Evolutionary conservation across 176 grass and related monocot genomes (phyloP).

Genomic region (Oryza australiensis): DNA sequence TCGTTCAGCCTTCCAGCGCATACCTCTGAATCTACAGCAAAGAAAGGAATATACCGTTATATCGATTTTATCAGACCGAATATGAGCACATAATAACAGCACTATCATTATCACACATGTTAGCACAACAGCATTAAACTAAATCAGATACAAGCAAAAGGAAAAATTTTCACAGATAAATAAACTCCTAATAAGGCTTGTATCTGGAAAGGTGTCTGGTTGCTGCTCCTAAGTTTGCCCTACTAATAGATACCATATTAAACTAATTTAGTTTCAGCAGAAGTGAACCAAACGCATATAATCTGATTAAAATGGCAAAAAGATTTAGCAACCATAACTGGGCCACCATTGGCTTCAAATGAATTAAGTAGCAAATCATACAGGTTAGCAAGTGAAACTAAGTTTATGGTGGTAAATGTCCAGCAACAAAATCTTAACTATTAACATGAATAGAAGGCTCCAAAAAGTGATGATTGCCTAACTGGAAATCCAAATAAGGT

Average conservation of each 20-base stretch:
- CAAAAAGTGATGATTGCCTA: neutral
- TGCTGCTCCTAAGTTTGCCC: neutral
- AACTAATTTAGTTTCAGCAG: neutral
- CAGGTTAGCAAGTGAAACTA: neutral
- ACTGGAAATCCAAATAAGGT: neutral
- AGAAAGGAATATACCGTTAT: conserved; percentile 14
- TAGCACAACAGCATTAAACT: neutral
- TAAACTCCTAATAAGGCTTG: neutral
- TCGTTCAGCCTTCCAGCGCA: conserved; percentile 55
- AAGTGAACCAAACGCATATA: neutral
- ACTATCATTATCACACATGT: neutral
- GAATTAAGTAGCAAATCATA: neutral
- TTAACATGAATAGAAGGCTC: neutral
- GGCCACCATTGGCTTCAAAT: neutral
- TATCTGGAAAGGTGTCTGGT: neutral
- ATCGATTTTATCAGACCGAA: conserved; percentile 19
- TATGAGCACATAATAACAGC: neutral
- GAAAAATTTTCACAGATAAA: neutral
- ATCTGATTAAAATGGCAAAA: neutral
- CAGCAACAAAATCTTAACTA: neutral
- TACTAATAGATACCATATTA: neutral
- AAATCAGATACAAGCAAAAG: neutral
- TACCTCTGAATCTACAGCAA: conserved; percentile 61
- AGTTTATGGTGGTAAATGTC: neutral
- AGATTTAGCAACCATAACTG: neutral